Evolutionary conservation across 306 rosid genomes (phyloP).

Genomic region (Echinosophora koreensis): DNA sequence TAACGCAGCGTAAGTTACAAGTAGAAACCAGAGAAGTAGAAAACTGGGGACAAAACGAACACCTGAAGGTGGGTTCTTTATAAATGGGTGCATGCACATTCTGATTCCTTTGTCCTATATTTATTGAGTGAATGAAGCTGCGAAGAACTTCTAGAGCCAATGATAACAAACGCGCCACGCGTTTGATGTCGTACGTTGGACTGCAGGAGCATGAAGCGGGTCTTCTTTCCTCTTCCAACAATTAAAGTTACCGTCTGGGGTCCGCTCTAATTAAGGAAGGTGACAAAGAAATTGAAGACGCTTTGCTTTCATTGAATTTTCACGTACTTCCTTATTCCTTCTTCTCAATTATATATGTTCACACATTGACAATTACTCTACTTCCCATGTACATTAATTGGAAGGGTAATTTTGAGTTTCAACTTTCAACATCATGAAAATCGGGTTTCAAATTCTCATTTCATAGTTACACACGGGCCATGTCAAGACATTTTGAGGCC

Average conservation of each 20-base stretch:
- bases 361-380: neutral
- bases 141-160: slow-evolving; percentile 33
- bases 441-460: neutral
- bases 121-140: slow-evolving; percentile 9
- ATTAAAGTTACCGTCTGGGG: neutral
- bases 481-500: too few species aligned
- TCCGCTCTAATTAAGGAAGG: slow-evolving; percentile 5
- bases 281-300: neutral
- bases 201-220: neutral
- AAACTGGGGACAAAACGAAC: slow-evolving; percentile 7
- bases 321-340: neutral
- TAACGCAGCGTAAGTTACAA: neutral
- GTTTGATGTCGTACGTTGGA: neutral
- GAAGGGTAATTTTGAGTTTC: neutral
- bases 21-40: slow-evolving; percentile 6
- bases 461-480: too few species aligned
- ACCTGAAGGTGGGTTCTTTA: slow-evolving; percentile 13
- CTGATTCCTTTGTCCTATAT: slow-evolving; percentile 44
- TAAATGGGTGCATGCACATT: slow-evolving; percentile 31
- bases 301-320: slow-evolving; percentile 13
- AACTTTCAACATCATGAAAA: neutral
- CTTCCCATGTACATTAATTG: neutral
- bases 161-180: slow-evolving; percentile 22
- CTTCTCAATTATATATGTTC: neutral
- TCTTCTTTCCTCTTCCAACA: neutral